Conservation (phyloP, 2,329 filamentous ascomycete genomes). For the Epichloe glyceriae region DNA sequence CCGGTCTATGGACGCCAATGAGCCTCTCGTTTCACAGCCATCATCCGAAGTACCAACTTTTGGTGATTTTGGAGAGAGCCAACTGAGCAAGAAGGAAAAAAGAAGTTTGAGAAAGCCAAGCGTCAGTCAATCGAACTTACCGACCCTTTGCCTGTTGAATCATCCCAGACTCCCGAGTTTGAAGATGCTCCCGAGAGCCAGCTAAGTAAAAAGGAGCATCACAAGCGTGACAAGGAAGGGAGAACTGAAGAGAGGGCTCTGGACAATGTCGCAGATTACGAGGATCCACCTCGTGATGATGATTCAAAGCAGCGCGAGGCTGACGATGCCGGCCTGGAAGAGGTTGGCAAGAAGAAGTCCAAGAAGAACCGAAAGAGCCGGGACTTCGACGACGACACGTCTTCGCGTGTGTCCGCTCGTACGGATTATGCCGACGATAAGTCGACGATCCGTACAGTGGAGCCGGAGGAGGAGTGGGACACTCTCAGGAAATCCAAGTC, state of each 20-base stretch:
- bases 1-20: constrained; percentile 17
- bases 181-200: constrained; percentile 15
- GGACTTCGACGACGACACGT: constrained; percentile 15
- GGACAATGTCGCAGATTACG: constrained; percentile 11
- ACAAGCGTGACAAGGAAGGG: constrained; percentile 29
- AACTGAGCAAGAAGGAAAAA: constrained; percentile 36
- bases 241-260: constrained; percentile 13
- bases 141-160: constrained; percentile 2
- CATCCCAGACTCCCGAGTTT: constrained; percentile 6
- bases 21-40: constrained; percentile 1
- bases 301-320: constrained; percentile 11
- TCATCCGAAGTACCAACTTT: constrained; percentile 4
- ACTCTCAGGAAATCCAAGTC: constrained; percentile 19
- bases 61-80: constrained; percentile 13
- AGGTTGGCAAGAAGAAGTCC: constrained; percentile 13
- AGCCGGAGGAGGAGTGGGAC: constrained; percentile 23
- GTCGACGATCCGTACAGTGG: constrained; percentile 5
- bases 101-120: constrained; percentile 29
- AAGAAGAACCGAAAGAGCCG: constrained; percentile 18
- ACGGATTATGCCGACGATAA: constrained; percentile 18
- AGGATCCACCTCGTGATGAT: constrained; percentile 9
- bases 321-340: constrained; percentile 14
- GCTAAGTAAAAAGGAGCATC: constrained; percentile 22
- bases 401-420: constrained; percentile 16
- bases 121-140: constrained; percentile 5